Evolutionary conservation across 73 alveolate genomes (phyloP), one percentile per base, ranked within the genome.

Genomic region (Tetrahymena thermophila): DNA sequence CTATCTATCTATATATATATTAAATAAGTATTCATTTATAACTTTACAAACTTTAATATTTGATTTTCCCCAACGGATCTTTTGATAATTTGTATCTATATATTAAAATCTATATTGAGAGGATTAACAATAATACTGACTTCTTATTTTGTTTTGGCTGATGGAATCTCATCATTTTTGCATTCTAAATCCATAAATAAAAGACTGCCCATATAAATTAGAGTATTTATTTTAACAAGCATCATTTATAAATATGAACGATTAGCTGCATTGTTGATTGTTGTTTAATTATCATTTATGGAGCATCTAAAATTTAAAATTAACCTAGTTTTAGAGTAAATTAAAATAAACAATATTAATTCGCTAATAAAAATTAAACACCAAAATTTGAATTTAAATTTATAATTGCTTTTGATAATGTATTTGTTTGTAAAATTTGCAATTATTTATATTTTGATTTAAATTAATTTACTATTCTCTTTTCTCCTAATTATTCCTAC

Each of bases 41-140:
- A 71, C 23, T 71, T 71, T 28, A 71, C 17, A 71, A 71, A n/a
- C 31, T 71, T 25, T 71, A 11, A 71, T 71, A 71, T 71, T 71
- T 71, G 37, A 71, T 71, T 71, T 71, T 71, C 89, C 89, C 89
- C 89, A 71, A 71, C 89, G 89, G 89, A 71, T 71, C 89, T 71
- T 71, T 71, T 71, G 89, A 71, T 31, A 23, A 71, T 71, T 28
- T 28, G 40, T 28, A 71, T 28, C 89, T 71, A 71, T n/a, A 31
- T n/a, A 71, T 71, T 71, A 71, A 71, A 71, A 71, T 71, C 89
- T 71, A 10, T 28, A 1, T 71, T 13, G 40, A 42, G 37, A n/a
- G 35, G 23, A 71, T 13, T 28, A 71, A 71, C 6, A n/a, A 71
- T 71, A 71, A 71, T 71, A 71, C 89, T 71, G 89, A 71, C 89